Base-by-base conservation (phyloP, 306 rosid species). In the Quercus cerris region DNA sequence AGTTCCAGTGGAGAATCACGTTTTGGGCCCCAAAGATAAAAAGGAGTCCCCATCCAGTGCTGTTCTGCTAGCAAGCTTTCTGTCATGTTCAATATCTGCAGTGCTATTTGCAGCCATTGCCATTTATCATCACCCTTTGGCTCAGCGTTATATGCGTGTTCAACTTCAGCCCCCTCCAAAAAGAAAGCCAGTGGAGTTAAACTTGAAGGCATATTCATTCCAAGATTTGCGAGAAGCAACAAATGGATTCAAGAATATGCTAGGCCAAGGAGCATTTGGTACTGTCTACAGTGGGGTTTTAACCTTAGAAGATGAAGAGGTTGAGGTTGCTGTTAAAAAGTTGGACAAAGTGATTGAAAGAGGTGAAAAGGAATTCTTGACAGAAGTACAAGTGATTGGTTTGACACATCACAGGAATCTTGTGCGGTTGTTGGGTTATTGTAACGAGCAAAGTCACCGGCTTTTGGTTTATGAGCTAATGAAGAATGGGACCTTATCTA, bases 321-420 rank as follows among this genome's bases (percentile, higher is more conserved):
- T 77, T 58, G 79, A 73, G 70, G 84, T 80, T 49, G 87, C 87
- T 4, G 82, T 84, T 23, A 80, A 84, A 57, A 76, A 84, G 74
- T 72, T 80, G 35, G 77, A 67, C 2, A 46, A 74, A 27, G 59
- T 69, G 52, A 74, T 56, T 27, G 84, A 84, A 14, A 55, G 73
- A 19, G 79, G 76, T 66, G 84, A 80, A 23, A 80, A 80, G 73
- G 87, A 84, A 67, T 84, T 84, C 73, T 68, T 76, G 27, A 80
- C 70, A 12, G 84, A 84, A 80, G 87, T 84, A 66, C 84, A 80
- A 73, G 82, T 80, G 10, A 84, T 84, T 72, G 87, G 81, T 49
- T 55, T 72, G 15, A 84, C 87, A 19, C 59, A 80, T 67, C 87
- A 84, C 30, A 84, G 19, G 78, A 84, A 80, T 57, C 84, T 84